phyloP scores from a whole-genome alignment of 345 rosid species.

The Moricandia arvensis region DNA sequence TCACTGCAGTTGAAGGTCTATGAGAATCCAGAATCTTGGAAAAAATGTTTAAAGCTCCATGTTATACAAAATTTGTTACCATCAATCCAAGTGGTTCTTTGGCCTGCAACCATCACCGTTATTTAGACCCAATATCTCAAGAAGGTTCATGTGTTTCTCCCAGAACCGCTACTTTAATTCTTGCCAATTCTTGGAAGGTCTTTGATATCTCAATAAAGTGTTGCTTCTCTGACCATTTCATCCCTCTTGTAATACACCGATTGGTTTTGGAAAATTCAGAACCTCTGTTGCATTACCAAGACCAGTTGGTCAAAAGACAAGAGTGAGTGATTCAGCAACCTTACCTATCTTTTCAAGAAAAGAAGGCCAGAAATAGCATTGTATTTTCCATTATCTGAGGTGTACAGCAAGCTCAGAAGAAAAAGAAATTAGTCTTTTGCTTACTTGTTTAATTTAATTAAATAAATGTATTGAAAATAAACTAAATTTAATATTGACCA shows the following conservation, averaged over 20 bases:
- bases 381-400: background rate
- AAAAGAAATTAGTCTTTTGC: too few species aligned
- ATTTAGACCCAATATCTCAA: background rate
- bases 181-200: background rate
- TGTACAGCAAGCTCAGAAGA: too few species aligned
- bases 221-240: background rate
- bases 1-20: background rate
- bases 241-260: background rate
- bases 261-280: background rate
- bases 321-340: conserved; percentile 1
- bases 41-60: background rate
- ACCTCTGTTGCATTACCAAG: background rate
- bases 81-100: background rate
- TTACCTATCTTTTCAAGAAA: background rate
- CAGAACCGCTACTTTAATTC: background rate
- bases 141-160: background rate
- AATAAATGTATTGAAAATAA: too few species aligned
- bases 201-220: background rate
- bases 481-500: too few species aligned
- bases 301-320: background rate
- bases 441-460: too few species aligned
- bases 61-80: background rate
- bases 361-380: background rate
- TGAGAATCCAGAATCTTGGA: background rate
- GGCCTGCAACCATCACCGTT: background rate